phyloP scores from a whole-genome alignment of 345 rosid genomes.

The Eucalyptus fibrosa region DNA sequence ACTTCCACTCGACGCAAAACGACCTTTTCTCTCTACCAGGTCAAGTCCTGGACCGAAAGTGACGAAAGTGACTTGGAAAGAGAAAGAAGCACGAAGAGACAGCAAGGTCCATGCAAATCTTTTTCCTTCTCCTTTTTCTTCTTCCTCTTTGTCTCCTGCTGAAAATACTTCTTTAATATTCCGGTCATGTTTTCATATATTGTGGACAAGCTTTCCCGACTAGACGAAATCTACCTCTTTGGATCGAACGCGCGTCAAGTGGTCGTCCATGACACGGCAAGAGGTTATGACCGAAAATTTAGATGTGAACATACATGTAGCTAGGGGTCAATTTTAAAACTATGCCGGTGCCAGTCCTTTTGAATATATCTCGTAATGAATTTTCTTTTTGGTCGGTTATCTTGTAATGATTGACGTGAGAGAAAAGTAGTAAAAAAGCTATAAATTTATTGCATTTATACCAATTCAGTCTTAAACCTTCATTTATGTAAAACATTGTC shows the following conservation, averaged over 20 bases:
- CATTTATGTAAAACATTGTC: no score
- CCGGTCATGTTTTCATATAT: neutral
- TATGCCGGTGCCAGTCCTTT: neutral
- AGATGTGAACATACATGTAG: neutral
- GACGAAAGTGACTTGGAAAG: neutral
- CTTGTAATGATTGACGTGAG: no score
- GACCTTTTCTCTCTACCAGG: no score
- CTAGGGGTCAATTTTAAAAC: neutral
- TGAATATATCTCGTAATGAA: neutral
- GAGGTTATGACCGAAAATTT: neutral
- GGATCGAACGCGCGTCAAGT: neutral
- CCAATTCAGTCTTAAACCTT: accelerated
- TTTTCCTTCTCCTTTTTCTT: neutral
- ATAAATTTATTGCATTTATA: no score
- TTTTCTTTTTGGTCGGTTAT: no score
- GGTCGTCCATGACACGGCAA: neutral
- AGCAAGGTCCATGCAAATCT: neutral
- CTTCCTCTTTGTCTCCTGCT: neutral
- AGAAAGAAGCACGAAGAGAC: neutral
- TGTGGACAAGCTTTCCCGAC: neutral
- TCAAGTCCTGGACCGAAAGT: no score
- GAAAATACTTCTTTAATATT: neutral
- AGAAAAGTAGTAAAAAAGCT: no score
- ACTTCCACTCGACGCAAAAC: no score
- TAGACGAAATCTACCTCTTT: neutral